Base-by-base conservation (phyloP, 1,284 basidiomycete species). In the Hypsizygus ulmarius region DNA sequence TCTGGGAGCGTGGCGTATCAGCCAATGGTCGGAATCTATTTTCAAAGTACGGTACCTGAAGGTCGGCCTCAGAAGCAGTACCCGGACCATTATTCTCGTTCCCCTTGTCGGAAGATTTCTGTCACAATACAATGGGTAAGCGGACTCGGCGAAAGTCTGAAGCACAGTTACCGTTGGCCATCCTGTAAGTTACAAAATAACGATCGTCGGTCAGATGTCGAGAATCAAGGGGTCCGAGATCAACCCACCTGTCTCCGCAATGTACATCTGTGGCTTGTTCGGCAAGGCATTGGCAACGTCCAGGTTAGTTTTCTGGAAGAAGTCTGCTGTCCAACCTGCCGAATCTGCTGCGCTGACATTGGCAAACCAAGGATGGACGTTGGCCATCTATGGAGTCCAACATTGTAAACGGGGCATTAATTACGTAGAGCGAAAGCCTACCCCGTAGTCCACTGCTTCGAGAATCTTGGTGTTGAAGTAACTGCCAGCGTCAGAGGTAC, bases 401-500 rank as follows among this genome's bases (percentile, higher is more conserved):
- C 19, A 32, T 33, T 32, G 40, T n/a, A 54, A 37, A 14, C 27
- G 27, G 11, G 3, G 27, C 10, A 9, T 10, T 15, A 34, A 14
- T 36, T 25, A 9, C 18, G 32, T 19, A 8, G 27, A 21, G 14
- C 39, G 15, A 27, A 29, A n/a, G 69, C 77, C 42, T 65, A 84
- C 82, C 37, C 83, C 87, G 56, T 87, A 96, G 64, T 97, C 92
- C 18, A 89, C 75, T 1, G 77, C 77, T 15, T 66, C 59, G 1
- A 91, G 76, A 15, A 98, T 81, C 49, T 77, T 57, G 0, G 65
- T 81, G 58, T 89, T 93, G 73, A 96, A 90, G 69, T 82, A 88
- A 49, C 81, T 81, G 19, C 95, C 95, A 7, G 95, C 96, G 60
- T 99, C 95, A 5, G 90, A 82, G 10, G 84, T 97, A 14, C 96